phyloP scores from a whole-genome alignment of 164 flowering plant genomes.

The Houttuynia cordata region DNA sequence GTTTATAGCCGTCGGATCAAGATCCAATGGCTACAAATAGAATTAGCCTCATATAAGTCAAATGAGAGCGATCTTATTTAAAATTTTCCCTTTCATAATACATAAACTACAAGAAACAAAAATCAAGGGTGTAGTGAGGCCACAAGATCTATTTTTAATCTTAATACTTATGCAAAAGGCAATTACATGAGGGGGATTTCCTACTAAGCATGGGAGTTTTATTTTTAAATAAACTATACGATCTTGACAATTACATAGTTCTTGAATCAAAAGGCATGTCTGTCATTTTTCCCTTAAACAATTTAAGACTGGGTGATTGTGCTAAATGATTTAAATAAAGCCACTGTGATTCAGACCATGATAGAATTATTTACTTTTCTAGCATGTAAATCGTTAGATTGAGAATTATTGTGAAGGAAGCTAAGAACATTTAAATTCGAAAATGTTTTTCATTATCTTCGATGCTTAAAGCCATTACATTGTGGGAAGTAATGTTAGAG shows the following conservation, averaged over 20 bases:
- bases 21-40: too few species aligned
- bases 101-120: neutral
- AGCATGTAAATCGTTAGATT: too few species aligned
- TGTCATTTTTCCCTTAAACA: constrained; percentile 29
- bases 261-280: constrained; percentile 34
- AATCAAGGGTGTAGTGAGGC: neutral
- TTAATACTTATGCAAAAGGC: neutral
- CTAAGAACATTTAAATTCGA: too few species aligned
- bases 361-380: neutral
- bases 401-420: too few species aligned
- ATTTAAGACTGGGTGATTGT: neutral
- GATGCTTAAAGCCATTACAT: too few species aligned
- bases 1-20: too few species aligned
- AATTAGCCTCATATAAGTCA: too few species aligned
- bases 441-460: too few species aligned
- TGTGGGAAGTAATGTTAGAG: too few species aligned
- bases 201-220: neutral
- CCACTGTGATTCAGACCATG: neutral
- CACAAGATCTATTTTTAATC: neutral
- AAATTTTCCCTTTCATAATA: neutral
- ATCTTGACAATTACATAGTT: constrained; percentile 16
- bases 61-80: too few species aligned
- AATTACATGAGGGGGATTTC: neutral
- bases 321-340: neutral
- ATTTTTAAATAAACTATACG: constrained; percentile 5